Conservation (phyloP, 1,284 basidiomycete genomes). For the Trametes pubescens region DNA sequence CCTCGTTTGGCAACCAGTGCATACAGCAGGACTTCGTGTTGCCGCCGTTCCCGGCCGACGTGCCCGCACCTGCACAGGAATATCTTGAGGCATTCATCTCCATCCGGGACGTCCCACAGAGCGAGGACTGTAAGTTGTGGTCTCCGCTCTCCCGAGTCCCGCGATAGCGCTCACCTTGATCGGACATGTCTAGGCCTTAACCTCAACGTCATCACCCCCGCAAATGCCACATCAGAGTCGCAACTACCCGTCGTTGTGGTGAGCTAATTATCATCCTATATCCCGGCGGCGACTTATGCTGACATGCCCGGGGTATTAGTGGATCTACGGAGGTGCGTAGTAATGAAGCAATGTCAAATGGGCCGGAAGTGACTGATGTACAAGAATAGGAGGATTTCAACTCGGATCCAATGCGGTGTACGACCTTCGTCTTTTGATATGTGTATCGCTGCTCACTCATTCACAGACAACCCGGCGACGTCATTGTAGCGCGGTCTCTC, state of each 20-base stretch:
- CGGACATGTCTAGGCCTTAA: slow-evolving; percentile 47
- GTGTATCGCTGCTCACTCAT: slow-evolving; percentile 2
- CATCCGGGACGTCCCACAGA: slow-evolving; percentile 24
- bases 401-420: slow-evolving; percentile 33
- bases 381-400: slow-evolving; percentile 22
- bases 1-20: slow-evolving; percentile 26
- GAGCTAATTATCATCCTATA: slow-evolving; percentile 22
- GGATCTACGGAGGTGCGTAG: slow-evolving; percentile 39
- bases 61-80: slow-evolving; percentile 21
- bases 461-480: slow-evolving; percentile 29
- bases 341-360: background rate
- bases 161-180: slow-evolving; percentile 4
- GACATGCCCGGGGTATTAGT: slow-evolving; percentile 21
- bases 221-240: slow-evolving; percentile 26
- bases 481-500: slow-evolving; percentile 46
- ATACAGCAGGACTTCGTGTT: slow-evolving; percentile 41
- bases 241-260: slow-evolving; percentile 54
- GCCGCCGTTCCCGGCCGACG: background rate
- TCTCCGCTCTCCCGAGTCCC: no score
- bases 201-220: slow-evolving; percentile 52
- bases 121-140: slow-evolving; percentile 35
- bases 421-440: background rate
- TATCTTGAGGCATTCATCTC: slow-evolving; percentile 32
- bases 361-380: background rate
- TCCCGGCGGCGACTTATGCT: background rate